Conservation (phyloP, 805 yeast genomes). For the Candida jianshihensis region DNA sequence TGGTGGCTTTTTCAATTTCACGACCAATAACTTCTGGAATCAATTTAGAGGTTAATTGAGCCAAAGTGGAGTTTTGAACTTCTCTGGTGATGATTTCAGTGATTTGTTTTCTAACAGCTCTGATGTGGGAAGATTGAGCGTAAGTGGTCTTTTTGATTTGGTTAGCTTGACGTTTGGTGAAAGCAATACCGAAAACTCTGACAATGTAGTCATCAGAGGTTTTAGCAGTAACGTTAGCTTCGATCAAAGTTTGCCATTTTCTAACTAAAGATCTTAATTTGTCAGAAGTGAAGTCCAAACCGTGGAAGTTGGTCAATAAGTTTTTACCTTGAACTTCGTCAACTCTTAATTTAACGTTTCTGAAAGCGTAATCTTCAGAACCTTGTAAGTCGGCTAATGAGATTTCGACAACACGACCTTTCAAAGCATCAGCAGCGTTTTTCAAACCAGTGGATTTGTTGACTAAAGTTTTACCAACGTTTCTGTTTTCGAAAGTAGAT, state of each 20-base stretch:
- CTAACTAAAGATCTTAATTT: slow-evolving; percentile 96
- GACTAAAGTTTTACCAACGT: slow-evolving; percentile 96
- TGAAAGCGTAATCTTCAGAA: slow-evolving; percentile 97
- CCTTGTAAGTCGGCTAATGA: slow-evolving; percentile 97
- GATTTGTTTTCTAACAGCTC: slow-evolving; percentile 97
- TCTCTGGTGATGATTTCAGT: slow-evolving; percentile 93
- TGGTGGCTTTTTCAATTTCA: slow-evolving; percentile 95
- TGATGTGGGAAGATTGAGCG: slow-evolving; percentile 96
- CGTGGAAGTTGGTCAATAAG: slow-evolving; percentile 99
- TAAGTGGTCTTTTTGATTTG: slow-evolving; percentile 96
- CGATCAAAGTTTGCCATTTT: slow-evolving; percentile 98
- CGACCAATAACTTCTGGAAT: slow-evolving; percentile 98
- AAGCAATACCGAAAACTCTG: slow-evolving; percentile 94
- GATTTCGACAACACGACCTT: slow-evolving; percentile 96
- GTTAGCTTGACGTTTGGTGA: slow-evolving; percentile 96
- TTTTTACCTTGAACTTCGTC: slow-evolving; percentile 99
- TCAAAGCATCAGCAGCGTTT: slow-evolving; percentile 96
- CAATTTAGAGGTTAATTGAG: slow-evolving; percentile 95
- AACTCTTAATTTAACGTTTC: slow-evolving; percentile 95
- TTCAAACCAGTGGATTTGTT: slow-evolving; percentile 98
- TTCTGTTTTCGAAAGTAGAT: slow-evolving; percentile 96
- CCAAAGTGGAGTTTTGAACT: slow-evolving; percentile 88
- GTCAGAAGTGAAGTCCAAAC: slow-evolving; percentile 96
- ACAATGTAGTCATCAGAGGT: slow-evolving; percentile 96
- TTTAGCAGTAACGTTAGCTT: slow-evolving; percentile 97